These are phyloP conservation scores for Plectranthus barbatus DNA, from an alignment of 257 asterid genomes.

Conservation along the genomic window DNA sequence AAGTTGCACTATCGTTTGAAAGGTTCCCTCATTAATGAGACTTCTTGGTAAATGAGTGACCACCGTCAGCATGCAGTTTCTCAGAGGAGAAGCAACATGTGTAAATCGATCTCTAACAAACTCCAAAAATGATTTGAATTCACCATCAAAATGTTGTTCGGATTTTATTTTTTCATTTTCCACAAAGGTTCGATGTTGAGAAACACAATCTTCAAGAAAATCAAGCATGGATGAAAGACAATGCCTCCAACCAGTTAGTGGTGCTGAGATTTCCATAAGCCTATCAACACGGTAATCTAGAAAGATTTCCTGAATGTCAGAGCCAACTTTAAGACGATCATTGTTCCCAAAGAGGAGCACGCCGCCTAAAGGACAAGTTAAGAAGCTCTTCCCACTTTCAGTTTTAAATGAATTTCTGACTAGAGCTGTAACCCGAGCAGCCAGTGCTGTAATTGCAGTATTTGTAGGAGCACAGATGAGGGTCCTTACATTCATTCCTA, in stretches of 20 bases:
- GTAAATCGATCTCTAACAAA: conserved; percentile 28
- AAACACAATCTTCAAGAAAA: conserved; percentile 36
- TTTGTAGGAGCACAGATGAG: conserved; percentile 60
- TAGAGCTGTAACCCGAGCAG: conserved; percentile 29
- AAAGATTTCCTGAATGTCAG: conserved; percentile 27
- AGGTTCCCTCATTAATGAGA: conserved; percentile 23
- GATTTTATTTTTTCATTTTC: conserved; percentile 20
- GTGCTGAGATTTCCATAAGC: conserved; percentile 19
- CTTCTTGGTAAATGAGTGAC: conserved; percentile 38
- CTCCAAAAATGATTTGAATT: conserved; percentile 20
- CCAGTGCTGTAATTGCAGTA: conserved; percentile 43
- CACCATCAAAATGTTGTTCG: conserved; percentile 2
- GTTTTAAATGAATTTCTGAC: conserved; percentile 14
- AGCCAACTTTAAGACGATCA: conserved; percentile 24
- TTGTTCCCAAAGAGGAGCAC: conserved; percentile 38
- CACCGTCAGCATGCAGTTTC: conserved; percentile 22
- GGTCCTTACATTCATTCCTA: conserved; percentile 31
- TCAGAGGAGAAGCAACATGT: conserved; percentile 20
- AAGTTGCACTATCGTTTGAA: conserved; percentile 15
- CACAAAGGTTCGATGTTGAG: conserved; percentile 21
- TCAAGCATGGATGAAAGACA: conserved; percentile 19
- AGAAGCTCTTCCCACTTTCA: neutral
- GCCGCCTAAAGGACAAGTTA: conserved; percentile 26
- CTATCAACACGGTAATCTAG: conserved; percentile 33
- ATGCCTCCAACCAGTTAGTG: conserved; percentile 32